Percentiles rank a stretch among this genome's conserved stretches.
Evolutionary conservation across 2,329 filamentous ascomycete species (phyloP).

Genomic region (Podosphaera aphanis): DNA sequence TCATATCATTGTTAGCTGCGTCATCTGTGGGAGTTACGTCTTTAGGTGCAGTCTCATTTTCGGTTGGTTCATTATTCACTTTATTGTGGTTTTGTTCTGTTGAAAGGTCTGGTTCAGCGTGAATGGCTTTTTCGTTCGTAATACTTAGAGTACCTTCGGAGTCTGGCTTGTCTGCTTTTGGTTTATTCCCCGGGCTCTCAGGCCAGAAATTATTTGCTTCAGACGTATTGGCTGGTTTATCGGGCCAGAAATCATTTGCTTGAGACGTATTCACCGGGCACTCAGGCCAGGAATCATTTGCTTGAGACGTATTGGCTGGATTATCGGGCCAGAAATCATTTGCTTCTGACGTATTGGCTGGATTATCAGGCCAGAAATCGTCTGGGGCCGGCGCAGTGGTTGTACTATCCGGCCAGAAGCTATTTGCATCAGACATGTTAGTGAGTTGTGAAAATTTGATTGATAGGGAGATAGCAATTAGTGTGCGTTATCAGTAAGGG

Average conservation of each 20-base stretch:
- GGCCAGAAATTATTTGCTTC: not conserved
- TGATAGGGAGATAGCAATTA: not conserved
- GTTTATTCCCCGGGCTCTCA: slow-evolving; percentile 4
- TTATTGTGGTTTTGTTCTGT: not conserved
- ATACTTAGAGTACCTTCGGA: slow-evolving; percentile 1
- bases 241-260: no score
- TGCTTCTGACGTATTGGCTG: no score
- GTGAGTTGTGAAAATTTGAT: no score
- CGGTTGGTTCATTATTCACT: not conserved
- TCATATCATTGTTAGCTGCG: no score
- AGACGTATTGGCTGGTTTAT: not conserved
- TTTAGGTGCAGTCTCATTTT: not conserved
- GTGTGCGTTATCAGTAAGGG: not conserved
- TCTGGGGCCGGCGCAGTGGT: not conserved
- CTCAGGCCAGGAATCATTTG: not conserved
- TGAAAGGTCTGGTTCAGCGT: not conserved
- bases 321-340: not conserved
- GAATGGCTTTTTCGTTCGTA: not conserved
- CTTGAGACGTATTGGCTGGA: not conserved
- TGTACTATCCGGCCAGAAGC: not conserved
- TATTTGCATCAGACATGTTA: no score
- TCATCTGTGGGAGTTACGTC: not conserved
- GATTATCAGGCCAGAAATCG: no score
- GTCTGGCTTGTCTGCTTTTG: slow-evolving; percentile 24
- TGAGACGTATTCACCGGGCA: no score